A percentile compares a stretch with the other conserved stretches of the same genome.
phyloP scores from a whole-genome alignment of 2,329 filamentous ascomycete genomes.

The Kalaharituber pfeilii region DNA sequence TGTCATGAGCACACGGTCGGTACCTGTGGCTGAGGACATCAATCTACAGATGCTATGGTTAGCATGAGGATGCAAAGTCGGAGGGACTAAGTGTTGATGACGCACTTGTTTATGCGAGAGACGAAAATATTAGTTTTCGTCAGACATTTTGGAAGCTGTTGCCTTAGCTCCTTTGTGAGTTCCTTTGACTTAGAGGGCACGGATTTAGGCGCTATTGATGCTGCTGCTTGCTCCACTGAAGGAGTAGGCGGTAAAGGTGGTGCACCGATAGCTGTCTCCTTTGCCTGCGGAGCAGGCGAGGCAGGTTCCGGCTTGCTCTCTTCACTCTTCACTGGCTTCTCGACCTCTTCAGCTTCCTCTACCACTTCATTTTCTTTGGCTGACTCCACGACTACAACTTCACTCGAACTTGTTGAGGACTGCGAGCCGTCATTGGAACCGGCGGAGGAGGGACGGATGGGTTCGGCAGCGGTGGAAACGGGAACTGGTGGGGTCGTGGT shows the following conservation, averaged over 20 bases:
- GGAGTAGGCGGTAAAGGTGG: neutral
- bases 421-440: neutral
- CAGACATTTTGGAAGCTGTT: neutral
- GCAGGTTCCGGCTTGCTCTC: slow-evolving; percentile 1
- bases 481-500: neutral
- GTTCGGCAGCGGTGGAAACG: neutral
- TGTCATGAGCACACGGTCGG: slow-evolving; percentile 52
- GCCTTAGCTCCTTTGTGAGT: too few relatives aligned
- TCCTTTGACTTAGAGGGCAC: slow-evolving; percentile 3
- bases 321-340: neutral
- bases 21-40: slow-evolving; percentile 48
- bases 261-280: slow-evolving; percentile 1
- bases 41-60: slow-evolving; percentile 31
- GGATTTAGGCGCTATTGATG: slow-evolving; percentile 3
- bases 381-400: neutral
- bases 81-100: neutral
- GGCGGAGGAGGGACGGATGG: neutral
- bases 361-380: neutral
- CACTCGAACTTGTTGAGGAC: neutral
- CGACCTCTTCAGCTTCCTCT: neutral
- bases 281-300: slow-evolving; percentile 2
- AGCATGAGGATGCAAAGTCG: too few relatives aligned
- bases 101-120: slow-evolving; percentile 8
- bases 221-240: slow-evolving; percentile 10
- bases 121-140: slow-evolving; percentile 11